Base-by-base conservation (phyloP, 2,329 filamentous ascomycete genomes). In the Aureobasidium vineae region DNA sequence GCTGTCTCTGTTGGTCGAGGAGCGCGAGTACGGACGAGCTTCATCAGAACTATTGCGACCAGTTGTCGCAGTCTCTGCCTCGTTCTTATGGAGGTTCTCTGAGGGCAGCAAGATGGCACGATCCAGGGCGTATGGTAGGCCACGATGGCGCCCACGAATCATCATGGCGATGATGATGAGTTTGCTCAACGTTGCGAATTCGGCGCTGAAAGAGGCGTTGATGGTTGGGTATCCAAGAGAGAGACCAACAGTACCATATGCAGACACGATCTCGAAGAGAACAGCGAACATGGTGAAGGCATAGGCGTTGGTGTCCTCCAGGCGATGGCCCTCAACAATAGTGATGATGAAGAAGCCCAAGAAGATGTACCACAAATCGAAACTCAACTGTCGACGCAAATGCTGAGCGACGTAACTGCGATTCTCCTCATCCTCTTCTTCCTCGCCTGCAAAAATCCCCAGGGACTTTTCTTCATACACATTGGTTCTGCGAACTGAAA, bases 361-460 rank as follows among this genome's bases (percentile, higher is more conserved):
- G 74, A 96, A 97, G 67, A 99, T 90, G 73, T 92, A 99, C 95
- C 95, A 99, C 77, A 99, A 78, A 78, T 99, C 95, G 79, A 99
- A 99, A 64, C 92, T 96, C 41, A 99, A 85, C 77, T 99, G 95
- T 54, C 90, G 88, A 43, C 95, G 90, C 76, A 99, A 84, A 85
- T 99, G 95, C 61, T 91, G 88, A 2, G 92, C 91, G 61, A 99
- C 89, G 72, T 97, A 98, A 68, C 89, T 94, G 52, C 91, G 86
- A 50, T 89, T 85, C 43, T 80, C 84, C 16, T 85, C 81, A 4
- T 81, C 78, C 1, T 82, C 81, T 47, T 84, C 82, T 41, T 79
- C 74, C n/a, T 79, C 74, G 23, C 79, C 79, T 59, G 80, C 81
- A 73, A 90, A 92, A 36, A 96, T 86, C 5, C 91, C 91, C 0